A percentile compares a stretch with the other conserved stretches of the same genome.
phyloP scores from a whole-genome alignment of 2,329 filamentous ascomycete species.

The Neofusicoccum cordaticola region DNA sequence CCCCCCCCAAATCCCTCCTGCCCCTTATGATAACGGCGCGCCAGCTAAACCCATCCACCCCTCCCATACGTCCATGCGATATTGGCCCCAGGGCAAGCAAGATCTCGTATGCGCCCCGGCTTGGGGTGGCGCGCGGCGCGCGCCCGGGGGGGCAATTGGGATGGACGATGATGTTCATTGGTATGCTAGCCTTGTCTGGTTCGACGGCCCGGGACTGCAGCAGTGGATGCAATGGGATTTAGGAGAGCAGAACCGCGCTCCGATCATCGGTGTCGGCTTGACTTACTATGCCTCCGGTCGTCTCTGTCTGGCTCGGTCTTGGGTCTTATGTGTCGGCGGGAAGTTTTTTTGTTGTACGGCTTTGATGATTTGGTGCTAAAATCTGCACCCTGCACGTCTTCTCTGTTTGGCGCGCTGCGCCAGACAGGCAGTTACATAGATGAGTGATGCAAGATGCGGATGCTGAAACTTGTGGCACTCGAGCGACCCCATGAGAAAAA shows the following conservation, averaged over 20 bases:
- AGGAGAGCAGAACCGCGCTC: too few relatives aligned
- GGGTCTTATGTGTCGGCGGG: too few relatives aligned
- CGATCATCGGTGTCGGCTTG: too few relatives aligned
- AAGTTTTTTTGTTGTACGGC: too few relatives aligned
- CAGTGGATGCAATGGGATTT: too few relatives aligned
- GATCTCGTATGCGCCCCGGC: too few relatives aligned
- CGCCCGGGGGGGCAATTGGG: background rate
- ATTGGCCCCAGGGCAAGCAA: background rate
- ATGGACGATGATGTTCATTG: background rate
- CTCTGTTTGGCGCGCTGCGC: background rate
- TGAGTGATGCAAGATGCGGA: background rate
- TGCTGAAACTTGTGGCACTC: slow-evolving; percentile 7
- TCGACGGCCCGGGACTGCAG: too few relatives aligned
- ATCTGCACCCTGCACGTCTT: background rate
- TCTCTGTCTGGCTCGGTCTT: too few relatives aligned
- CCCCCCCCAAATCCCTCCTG: background rate
- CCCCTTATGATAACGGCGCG: background rate
- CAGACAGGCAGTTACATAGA: too few relatives aligned
- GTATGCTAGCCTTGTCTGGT: background rate
- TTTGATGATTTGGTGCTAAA: too few relatives aligned
- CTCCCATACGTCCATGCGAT: background rate
- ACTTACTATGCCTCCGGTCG: too few relatives aligned
- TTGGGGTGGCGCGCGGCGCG: too few relatives aligned
- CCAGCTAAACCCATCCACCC: background rate
- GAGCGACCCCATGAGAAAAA: background rate